These are phyloP conservation scores for Rosa multiflora DNA, from an alignment of 306 rosid species.

Conservation along the genomic window DNA sequence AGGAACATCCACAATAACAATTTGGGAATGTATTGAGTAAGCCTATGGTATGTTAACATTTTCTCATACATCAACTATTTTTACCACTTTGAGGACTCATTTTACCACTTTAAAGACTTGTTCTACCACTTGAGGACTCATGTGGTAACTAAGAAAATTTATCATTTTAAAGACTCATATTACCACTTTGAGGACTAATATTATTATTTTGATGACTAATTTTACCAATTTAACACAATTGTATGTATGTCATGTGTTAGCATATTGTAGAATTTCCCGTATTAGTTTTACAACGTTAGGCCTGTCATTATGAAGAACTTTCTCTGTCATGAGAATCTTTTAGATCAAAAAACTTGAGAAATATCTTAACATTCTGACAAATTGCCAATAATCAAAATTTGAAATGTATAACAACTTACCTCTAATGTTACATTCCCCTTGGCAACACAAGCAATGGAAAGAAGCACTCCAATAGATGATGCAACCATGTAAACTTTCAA, in stretches of 20 bases:
- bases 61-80: no score
- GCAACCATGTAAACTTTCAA: constrained; percentile 52
- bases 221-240: no score
- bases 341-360: not conserved
- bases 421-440: constrained; percentile 43
- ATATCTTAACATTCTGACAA: not conserved
- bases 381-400: not conserved
- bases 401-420: constrained; percentile 38
- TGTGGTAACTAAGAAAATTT: no score
- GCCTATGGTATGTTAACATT: no score
- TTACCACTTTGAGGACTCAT: no score
- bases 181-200: no score
- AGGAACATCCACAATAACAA: not conserved
- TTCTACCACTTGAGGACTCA: no score
- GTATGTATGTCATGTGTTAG: no score
- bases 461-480: constrained; percentile 41
- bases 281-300: not conserved
- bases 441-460: constrained; percentile 41
- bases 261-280: no score
- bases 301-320: not conserved
- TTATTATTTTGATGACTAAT: no score
- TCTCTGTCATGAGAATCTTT: not conserved
- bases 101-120: no score
- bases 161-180: no score
- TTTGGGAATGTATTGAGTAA: not conserved